A percentile compares a stretch with the other conserved stretches of the same genome.
phyloP scores from a whole-genome alignment of 345 rosid genomes.

The Populus tremula region DNA sequence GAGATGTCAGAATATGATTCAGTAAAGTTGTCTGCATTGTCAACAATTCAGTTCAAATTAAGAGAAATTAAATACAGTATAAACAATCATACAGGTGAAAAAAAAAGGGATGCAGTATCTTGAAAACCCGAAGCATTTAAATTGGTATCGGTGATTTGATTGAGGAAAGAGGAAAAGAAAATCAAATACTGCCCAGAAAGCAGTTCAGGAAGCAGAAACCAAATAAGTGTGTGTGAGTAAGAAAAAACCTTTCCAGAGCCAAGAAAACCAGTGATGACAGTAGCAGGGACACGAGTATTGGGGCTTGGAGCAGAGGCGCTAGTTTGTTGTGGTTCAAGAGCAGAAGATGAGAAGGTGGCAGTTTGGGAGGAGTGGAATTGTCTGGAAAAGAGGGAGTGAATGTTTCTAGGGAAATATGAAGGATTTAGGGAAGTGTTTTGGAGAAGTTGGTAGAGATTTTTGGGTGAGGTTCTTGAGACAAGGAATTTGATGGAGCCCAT shows the following conservation, averaged over 20 bases:
- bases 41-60: not conserved
- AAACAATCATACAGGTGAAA: not conserved
- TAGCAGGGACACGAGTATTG: slow-evolving; percentile 58
- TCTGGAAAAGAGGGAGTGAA: slow-evolving; percentile 11
- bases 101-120: not conserved
- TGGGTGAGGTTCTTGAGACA: slow-evolving; percentile 21
- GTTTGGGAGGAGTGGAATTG: slow-evolving; percentile 12
- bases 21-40: slow-evolving; percentile 60
- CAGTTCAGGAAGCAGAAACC: too few species aligned
- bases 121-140: not conserved
- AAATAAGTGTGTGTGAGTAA: not conserved
- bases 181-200: not conserved
- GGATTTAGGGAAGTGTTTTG: slow-evolving; percentile 6
- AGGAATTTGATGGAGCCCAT: slow-evolving; percentile 25
- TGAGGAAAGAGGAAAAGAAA: not conserved
- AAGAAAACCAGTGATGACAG: slow-evolving; percentile 72
- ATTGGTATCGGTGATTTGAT: not conserved
- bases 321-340: slow-evolving; percentile 9
- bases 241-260: slow-evolving; percentile 64
- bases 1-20: slow-evolving; percentile 67
- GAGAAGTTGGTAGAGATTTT: slow-evolving; percentile 11
- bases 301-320: slow-evolving; percentile 14
- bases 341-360: slow-evolving; percentile 26
- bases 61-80: not conserved
- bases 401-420: slow-evolving; percentile 11